These are phyloP conservation scores for Candida oleophila DNA, from an alignment of 805 yeast genomes.

Conservation along the genomic window DNA sequence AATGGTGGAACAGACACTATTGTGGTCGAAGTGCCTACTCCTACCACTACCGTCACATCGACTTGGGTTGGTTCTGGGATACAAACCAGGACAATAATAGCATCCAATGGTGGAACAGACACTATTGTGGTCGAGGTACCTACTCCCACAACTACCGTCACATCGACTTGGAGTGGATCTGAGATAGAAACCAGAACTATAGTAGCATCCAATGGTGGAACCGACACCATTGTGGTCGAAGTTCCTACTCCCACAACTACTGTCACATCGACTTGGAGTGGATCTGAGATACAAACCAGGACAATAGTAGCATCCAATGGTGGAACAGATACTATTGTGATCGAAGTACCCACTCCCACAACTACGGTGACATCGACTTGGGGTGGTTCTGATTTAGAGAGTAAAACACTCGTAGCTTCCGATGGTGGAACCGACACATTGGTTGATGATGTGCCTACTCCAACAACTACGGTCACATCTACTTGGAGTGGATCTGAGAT, in stretches of 20 bases:
- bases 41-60: conserved; percentile 11
- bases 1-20: conserved; percentile 11
- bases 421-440: conserved; percentile 6
- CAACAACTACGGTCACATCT: conserved; percentile 9
- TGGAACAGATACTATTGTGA: conserved; percentile 20
- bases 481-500: conserved; percentile 11
- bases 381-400: conserved; percentile 12
- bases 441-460: conserved; percentile 4
- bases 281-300: conserved; percentile 12
- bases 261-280: conserved; percentile 11
- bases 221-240: conserved; percentile 14
- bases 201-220: conserved; percentile 9
- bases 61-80: conserved; percentile 8
- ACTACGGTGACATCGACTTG: conserved; percentile 11
- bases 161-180: conserved; percentile 2
- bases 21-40: conserved; percentile 15
- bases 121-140: conserved; percentile 15
- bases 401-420: background rate
- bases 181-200: conserved; percentile 4
- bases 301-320: conserved; percentile 11
- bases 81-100: conserved; percentile 9
- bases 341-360: conserved; percentile 20
- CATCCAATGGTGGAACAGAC: conserved; percentile 13
- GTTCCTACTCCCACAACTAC: conserved; percentile 8
- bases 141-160: conserved; percentile 8